Conservation (phyloP, 306 rosid genomes). For the Mimosa bimucronata region DNA sequence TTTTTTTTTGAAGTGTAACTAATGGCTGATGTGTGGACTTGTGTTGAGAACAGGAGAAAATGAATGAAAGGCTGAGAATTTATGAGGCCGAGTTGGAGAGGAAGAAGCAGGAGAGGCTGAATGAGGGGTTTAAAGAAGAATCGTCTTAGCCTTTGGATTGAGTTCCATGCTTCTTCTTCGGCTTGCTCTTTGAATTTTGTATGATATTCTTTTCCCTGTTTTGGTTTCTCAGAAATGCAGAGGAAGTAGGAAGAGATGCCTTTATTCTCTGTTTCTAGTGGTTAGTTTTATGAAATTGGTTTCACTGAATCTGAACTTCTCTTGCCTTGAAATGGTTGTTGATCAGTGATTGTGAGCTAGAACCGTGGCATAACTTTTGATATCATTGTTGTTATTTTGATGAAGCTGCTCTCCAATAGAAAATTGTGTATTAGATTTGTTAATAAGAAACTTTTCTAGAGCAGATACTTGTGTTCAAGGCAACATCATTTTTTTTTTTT, state of each 20-base stretch:
- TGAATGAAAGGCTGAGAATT: constrained; percentile 62
- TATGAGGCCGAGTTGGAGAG: constrained; percentile 72
- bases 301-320: neutral
- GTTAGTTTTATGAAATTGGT: neutral
- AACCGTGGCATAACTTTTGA: neutral
- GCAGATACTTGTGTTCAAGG: no score
- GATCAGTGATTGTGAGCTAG: neutral
- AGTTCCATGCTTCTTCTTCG: neutral
- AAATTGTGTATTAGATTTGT: neutral
- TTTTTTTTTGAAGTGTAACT: neutral
- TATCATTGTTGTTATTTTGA: neutral
- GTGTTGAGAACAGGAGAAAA: constrained; percentile 61
- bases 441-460: no score
- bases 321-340: neutral
- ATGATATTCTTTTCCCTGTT: neutral
- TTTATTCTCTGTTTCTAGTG: neutral
- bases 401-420: neutral
- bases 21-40: constrained; percentile 11
- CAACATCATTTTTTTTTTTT: no score
- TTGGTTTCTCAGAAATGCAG: neutral
- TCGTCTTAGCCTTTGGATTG: constrained; percentile 40
- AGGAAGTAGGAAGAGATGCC: neutral
- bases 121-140: constrained; percentile 68
- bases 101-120: constrained; percentile 54
- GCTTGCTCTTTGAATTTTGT: neutral